Base-by-base conservation (phyloP, 2,329 filamentous ascomycete species). In the Epichloe aotearoae region DNA sequence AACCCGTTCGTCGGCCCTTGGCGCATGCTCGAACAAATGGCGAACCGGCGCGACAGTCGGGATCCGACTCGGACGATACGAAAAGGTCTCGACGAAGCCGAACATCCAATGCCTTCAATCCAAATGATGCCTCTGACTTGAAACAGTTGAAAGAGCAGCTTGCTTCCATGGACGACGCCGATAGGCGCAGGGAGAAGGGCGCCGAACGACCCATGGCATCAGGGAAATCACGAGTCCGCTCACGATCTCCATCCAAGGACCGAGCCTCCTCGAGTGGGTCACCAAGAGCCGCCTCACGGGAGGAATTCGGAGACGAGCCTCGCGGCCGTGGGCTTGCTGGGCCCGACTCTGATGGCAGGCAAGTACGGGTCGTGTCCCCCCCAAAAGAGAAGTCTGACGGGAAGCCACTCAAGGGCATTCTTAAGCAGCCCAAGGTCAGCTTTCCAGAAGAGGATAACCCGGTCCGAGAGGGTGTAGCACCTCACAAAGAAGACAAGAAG, bases 391-490 rank as follows among this genome's bases (percentile, higher is more conserved):
- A 80, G 60, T 70, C 73, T 19, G 83, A 87, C 17, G 75, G 77
- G 40, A 85, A 86, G 56, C 77, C 80, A 17, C 78, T 88, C 53
- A 93, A 86, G 66, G 84, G 89, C 15, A 97, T 97, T 51, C 73
- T 97, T 42, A 93, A 94, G 66, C 77, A 80, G 50, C 90, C 91
- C 1, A 88, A 82, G 15, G 75, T 77, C 26, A 85, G 84, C 60
- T 97, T 96, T 60, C 91, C 91, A 0, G 90, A 96, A 61, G 85
- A 95, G 54, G 79, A 81, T 1, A 84, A 89, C 57, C 84, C 88
- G 0, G 76, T 94, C 37, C 80, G 90, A 19, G 91, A 96, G 65
- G 91, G 90, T 15, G 91, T 95, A 6, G 89, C 90, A 2, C 90
- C 90, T n/a, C 79, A 95, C 62, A 95, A 95, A 68, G 88, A 95